Evolutionary conservation across 2,329 filamentous ascomycete genomes (phyloP).

Genomic region (Pseudonectria buxi): DNA sequence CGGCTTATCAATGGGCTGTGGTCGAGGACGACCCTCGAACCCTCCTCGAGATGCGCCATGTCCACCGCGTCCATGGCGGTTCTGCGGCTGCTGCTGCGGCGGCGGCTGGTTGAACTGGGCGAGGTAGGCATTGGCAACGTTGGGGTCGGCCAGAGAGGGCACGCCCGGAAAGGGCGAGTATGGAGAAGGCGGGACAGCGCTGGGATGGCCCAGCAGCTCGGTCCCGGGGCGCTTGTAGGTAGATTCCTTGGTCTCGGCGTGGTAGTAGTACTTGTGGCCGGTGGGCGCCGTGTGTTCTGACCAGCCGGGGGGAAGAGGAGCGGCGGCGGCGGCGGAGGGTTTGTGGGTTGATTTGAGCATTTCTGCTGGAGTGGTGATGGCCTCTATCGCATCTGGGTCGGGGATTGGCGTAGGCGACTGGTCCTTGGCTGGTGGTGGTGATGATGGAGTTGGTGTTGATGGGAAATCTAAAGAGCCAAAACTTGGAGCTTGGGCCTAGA

Average conservation of each 20-base stretch:
- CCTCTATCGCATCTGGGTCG: constrained; percentile 9
- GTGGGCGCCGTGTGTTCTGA: constrained; percentile 88
- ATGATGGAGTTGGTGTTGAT: constrained; percentile 2
- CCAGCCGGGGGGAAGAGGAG: constrained; percentile 73
- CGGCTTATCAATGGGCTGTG: constrained; percentile 72
- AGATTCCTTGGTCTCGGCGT: constrained; percentile 72
- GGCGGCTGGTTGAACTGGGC: constrained; percentile 43
- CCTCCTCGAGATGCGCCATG: constrained; percentile 36
- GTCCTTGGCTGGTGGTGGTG: neutral
- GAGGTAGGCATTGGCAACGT: constrained; percentile 54
- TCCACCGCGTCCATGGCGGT: constrained; percentile 24
- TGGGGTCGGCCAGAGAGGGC: constrained; percentile 45
- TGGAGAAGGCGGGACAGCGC: constrained; percentile 22
- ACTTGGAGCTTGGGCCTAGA: constrained; percentile 8
- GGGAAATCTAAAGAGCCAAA: constrained; percentile 3
- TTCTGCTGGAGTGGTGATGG: constrained; percentile 1
- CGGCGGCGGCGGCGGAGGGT: constrained; percentile 39
- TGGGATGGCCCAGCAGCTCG: constrained; percentile 9
- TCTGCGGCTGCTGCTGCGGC: constrained; percentile 30
- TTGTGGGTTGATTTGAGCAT: constrained; percentile 79
- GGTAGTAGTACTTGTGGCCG: constrained; percentile 84
- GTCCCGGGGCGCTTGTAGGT: constrained; percentile 73
- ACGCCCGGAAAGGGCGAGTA: constrained; percentile 22
- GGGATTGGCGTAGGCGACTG: too few species aligned
- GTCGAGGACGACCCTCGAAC: constrained; percentile 53